These are phyloP conservation scores for Thalassiosira livingstoniorum DNA, from an alignment of 352 stramenopile genomes.

Conservation along the genomic window DNA sequence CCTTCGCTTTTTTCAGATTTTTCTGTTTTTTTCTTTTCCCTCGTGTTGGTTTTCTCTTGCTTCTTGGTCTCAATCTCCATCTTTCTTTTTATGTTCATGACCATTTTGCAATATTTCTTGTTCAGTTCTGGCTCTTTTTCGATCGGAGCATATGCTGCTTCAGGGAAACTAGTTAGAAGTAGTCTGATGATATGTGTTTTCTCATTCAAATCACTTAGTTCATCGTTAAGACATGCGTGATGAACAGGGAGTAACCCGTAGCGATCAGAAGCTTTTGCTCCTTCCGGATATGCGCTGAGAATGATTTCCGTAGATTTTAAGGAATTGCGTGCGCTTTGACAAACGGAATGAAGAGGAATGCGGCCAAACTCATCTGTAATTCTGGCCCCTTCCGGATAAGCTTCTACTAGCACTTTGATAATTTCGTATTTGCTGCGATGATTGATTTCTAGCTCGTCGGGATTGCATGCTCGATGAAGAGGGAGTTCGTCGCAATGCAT, in stretches of 20 bases:
- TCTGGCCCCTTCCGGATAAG: no score
- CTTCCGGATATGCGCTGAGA: not conserved
- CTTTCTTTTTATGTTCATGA: constrained; percentile 1
- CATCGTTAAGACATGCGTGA: not conserved
- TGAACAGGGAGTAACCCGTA: not conserved
- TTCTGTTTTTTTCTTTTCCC: no score
- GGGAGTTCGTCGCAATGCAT: no score
- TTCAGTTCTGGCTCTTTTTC: not conserved
- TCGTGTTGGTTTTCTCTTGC: no score
- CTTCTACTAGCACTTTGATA: no score
- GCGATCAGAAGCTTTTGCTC: not conserved
- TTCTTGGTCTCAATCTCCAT: constrained; percentile 10
- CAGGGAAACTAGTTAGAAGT: not conserved
- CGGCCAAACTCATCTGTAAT: no score
- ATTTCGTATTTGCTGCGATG: no score
- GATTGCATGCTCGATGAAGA: no score
- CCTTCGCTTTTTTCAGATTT: no score
- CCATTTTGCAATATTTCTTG: constrained; percentile 3
- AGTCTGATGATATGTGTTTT: not conserved
- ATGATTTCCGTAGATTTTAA: not conserved
- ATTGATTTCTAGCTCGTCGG: no score
- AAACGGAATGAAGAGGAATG: no score
- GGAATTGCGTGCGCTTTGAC: no score
- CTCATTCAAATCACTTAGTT: not conserved
- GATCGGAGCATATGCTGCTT: not conserved